Conservation (phyloP, 805 yeast genomes). For the Candida endomychidarum region DNA sequence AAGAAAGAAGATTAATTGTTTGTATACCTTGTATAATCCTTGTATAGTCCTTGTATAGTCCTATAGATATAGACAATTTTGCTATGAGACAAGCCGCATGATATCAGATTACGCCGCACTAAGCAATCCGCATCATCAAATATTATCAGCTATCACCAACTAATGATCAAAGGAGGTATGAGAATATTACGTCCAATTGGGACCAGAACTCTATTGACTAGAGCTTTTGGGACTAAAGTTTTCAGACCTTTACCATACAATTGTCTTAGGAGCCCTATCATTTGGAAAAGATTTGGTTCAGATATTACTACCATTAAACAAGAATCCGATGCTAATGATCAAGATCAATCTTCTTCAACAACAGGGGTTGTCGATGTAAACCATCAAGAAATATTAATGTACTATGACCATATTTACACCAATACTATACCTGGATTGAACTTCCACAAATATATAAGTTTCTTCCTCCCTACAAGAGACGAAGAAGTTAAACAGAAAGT, state of each 20-base stretch:
- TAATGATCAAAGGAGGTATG: background rate
- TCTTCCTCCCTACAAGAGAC: conserved; percentile 18
- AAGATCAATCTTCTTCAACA: conserved; percentile 32
- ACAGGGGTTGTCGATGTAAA: conserved; percentile 43
- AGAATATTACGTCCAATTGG: background rate
- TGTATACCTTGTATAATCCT: too few relatives aligned
- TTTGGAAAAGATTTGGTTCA: conserved; percentile 11
- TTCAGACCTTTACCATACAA: background rate
- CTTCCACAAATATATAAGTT: conserved; percentile 23
- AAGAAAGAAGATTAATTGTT: too few relatives aligned
- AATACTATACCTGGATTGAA: conserved; percentile 24
- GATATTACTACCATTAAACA: conserved; percentile 34
- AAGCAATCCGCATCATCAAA: background rate
- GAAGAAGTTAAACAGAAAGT: conserved; percentile 21
- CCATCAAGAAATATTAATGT: conserved; percentile 33
- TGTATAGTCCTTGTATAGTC: too few relatives aligned
- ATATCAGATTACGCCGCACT: conserved; percentile 3
- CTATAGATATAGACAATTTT: too few relatives aligned
- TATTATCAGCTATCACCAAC: background rate
- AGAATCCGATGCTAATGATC: conserved; percentile 25
- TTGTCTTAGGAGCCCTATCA: too few relatives aligned
- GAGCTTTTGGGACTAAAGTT: too few relatives aligned
- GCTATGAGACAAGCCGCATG: too few relatives aligned
- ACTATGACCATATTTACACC: conserved; percentile 39
- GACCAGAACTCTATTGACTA: too few relatives aligned